These are phyloP conservation scores for Venturia effusa DNA, from an alignment of 2,329 filamentous ascomycete genomes.

Conservation along the genomic window DNA sequence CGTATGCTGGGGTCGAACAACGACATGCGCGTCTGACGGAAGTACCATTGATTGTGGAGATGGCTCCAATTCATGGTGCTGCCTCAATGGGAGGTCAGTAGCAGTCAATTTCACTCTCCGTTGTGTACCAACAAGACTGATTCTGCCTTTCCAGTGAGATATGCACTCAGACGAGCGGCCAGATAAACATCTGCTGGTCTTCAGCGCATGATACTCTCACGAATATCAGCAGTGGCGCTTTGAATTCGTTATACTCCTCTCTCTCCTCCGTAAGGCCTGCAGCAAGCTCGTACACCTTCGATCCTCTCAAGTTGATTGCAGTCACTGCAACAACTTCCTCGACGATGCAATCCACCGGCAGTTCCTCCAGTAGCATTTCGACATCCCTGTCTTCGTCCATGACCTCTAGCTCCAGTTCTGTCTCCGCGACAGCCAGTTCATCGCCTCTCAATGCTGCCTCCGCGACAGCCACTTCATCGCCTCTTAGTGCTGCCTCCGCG, in stretches of 20 bases:
- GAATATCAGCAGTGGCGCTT: neutral
- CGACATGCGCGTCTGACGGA: neutral
- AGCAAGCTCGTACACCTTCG: neutral
- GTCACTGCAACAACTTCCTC: neutral
- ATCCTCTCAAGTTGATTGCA: neutral
- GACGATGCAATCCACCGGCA: neutral
- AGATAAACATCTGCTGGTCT: neutral
- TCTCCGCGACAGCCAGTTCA: neutral
- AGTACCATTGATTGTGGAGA: neutral
- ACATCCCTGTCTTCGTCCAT: neutral
- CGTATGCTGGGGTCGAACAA: neutral
- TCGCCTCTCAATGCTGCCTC: too few species aligned
- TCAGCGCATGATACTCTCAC: neutral
- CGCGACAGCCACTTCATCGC: neutral
- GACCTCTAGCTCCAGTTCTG: neutral
- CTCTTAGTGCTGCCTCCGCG: neutral
- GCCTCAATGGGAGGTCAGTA: neutral
- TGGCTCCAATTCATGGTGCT: neutral
- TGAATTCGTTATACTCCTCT: neutral
- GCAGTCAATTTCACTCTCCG: neutral
- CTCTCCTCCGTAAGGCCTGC: neutral
- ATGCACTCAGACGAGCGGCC: neutral
- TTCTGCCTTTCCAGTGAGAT: neutral
- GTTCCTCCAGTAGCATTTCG: neutral
- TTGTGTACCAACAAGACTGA: neutral